These are phyloP conservation scores for Suhomyces atakaporum DNA, from an alignment of 1,139 yeast species.

Conservation along the genomic window DNA sequence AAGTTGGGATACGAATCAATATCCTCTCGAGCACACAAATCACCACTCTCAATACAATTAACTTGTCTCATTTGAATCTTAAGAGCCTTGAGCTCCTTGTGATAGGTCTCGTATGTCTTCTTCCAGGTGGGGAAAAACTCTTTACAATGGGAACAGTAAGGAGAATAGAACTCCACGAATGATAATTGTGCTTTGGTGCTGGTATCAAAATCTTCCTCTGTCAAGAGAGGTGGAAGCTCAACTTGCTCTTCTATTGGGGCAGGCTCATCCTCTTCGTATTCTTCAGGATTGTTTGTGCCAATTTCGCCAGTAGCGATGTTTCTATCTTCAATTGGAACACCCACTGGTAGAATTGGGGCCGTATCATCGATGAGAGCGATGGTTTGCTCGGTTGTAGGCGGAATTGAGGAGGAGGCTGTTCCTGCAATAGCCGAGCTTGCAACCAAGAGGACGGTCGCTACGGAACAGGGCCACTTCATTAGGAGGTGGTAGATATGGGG, in stretches of 20 bases:
- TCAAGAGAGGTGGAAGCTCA: constrained; percentile 30
- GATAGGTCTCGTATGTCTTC: constrained; percentile 48
- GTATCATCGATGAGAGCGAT: neutral
- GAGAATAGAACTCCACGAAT: constrained; percentile 30
- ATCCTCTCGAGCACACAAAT: constrained; percentile 63
- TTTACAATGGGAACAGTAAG: constrained; percentile 67
- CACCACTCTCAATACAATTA: constrained; percentile 72
- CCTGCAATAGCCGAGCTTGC: neutral
- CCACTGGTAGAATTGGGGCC: neutral
- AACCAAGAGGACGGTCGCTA: constrained; percentile 1
- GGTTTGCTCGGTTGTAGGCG: neutral
- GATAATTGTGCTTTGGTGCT: constrained; percentile 50
- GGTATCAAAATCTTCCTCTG: constrained; percentile 42
- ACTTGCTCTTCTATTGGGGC: constrained; percentile 1
- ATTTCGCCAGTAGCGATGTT: neutral
- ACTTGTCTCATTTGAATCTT: constrained; percentile 65
- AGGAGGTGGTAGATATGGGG: neutral
- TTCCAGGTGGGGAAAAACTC: constrained; percentile 45
- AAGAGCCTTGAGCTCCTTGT: constrained; percentile 36
- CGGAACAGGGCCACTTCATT: constrained; percentile 1
- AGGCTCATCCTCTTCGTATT: constrained; percentile 9
- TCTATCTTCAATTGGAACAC: neutral
- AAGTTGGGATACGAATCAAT: constrained; percentile 59
- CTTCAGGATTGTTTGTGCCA: constrained; percentile 6
- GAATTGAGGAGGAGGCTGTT: neutral